Percentiles rank a stretch among this genome's conserved stretches.
Evolutionary conservation across 768 basidiomycete species (phyloP).

Genomic region (Coprinellus micaceus): DNA sequence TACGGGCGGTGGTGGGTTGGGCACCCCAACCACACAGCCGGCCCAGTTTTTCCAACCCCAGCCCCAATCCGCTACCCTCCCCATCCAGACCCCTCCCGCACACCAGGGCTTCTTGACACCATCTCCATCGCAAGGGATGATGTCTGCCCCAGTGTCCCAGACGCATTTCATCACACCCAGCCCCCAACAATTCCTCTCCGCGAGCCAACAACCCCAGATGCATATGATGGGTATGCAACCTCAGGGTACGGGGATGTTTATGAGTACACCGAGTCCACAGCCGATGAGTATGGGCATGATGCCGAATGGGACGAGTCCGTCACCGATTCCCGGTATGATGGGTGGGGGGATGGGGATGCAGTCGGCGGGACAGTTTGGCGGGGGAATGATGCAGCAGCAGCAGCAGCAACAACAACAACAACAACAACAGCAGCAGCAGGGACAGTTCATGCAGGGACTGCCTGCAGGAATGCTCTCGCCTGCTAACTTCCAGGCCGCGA

Average conservation of each 20-base stretch:
- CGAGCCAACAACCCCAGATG: conserved; percentile 33
- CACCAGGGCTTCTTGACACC: conserved; percentile 20
- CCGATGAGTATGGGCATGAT: conserved; percentile 28
- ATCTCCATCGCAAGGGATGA: conserved; percentile 24
- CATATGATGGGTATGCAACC: conserved; percentile 13
- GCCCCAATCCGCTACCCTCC: conserved; percentile 21
- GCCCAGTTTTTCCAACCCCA: conserved; percentile 22
- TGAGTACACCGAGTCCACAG: conserved; percentile 26
- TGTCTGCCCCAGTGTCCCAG: conserved; percentile 26
- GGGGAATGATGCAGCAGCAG: conserved; percentile 26
- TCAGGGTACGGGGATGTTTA: conserved; percentile 7
- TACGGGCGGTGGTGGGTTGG: too few species aligned
- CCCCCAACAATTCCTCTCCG: conserved; percentile 32
- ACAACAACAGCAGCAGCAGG: conserved; percentile 21
- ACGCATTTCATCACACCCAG: conserved; percentile 31
- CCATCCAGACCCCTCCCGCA: conserved; percentile 19
- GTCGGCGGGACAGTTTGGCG: too few species aligned
- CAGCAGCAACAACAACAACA: conserved; percentile 17
- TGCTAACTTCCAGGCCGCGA: conserved; percentile 9
- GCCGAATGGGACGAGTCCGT: not conserved
- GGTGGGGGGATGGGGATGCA: too few species aligned
- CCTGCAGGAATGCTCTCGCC: conserved; percentile 28
- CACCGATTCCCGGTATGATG: too few species aligned
- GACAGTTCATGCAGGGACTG: conserved; percentile 22
- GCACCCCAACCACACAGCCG: conserved; percentile 20